Percentiles rank a stretch among this genome's conserved stretches.
Evolutionary conservation across 78 protist species (phyloP).

Genomic region (Dictyostelium firmibasis): DNA sequence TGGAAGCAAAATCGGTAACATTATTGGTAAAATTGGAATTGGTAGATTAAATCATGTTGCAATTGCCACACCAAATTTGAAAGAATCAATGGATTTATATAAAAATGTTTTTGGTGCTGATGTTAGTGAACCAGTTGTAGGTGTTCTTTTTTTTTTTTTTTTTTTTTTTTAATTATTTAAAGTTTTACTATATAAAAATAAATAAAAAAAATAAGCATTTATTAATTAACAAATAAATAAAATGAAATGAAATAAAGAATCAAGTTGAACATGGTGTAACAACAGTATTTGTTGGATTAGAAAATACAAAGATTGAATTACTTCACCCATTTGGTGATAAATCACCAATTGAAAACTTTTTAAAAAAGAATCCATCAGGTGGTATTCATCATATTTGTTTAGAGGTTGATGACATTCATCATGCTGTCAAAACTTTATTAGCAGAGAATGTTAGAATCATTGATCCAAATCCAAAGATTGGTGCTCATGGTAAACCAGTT

Average conservation of each 20-base stretch:
- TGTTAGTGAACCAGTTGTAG: constrained; percentile 87
- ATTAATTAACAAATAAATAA: neutral
- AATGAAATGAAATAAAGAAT: constrained; percentile 62
- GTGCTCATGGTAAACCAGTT: constrained; percentile 98
- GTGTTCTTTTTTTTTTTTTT: neutral
- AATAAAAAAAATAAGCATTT: too few relatives aligned
- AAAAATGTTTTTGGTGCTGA: constrained; percentile 88
- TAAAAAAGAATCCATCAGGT: constrained; percentile 91
- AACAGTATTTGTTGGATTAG: constrained; percentile 92
- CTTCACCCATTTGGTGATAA: constrained; percentile 91
- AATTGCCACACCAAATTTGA: constrained; percentile 92
- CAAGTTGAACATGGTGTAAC: constrained; percentile 96
- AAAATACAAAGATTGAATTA: constrained; percentile 93
- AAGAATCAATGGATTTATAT: constrained; percentile 76
- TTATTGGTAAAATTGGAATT: constrained; percentile 48
- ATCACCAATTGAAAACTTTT: constrained; percentile 90
- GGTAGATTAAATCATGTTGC: constrained; percentile 97
- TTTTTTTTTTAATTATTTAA: too few relatives aligned
- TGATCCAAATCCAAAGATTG: constrained; percentile 92
- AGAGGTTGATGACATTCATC: constrained; percentile 88
- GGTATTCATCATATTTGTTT: constrained; percentile 97
- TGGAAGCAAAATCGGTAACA: neutral
- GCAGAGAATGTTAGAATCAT: constrained; percentile 83
- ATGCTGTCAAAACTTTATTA: constrained; percentile 48
- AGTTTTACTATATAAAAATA: too few relatives aligned